Base-by-base conservation (phyloP, 352 stramenopile genomes). In the Globisporangium nodosum region DNA sequence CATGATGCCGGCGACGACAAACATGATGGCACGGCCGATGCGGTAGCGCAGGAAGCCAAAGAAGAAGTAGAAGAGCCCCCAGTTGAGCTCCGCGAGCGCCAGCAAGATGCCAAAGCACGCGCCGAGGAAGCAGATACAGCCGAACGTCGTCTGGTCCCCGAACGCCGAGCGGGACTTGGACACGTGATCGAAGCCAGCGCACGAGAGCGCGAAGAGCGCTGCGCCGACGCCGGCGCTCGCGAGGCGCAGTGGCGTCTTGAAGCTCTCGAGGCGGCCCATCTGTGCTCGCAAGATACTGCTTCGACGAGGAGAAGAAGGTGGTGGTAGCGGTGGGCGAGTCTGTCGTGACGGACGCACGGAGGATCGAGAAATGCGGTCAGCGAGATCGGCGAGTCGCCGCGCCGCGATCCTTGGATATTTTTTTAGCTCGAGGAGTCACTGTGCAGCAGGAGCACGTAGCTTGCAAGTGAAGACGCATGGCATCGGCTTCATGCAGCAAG, bases 21-120 rank as follows among this genome's bases (percentile, higher is more conserved):
- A 90, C 42, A 90, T 57, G 27, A 73, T 65, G 3, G 75, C 71
- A 9, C 75, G 76, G 45, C 82, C 80, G 39, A 90, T 40, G 53
- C 80, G 82, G 53, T 90, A 92, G 15, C 82, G 76, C 65, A 92
- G 71, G 56, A 90, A 92, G 33, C 82, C 82, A 42, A 92, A 92
- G 65, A 90, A 78, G 64, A 84, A 89, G 73, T 87, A 90, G 58
- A 90, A 92, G 13, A 65, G 50, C 50, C 84, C 76, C 68, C 65
- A 86, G 49, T 78, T 74, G 54, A 66, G 64, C 66, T 92, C 82
- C 6, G 66, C 76, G n/a, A 90, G 72, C 13, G 74, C 60, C 0
- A 92, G 64, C 5, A 90, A 52, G 24, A 72, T 40, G 5, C 82
- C 80, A 64, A 90, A 90, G 58, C 75, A 78, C 21, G 78, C 67